A percentile compares a stretch with the other conserved stretches of the same genome.
phyloP scores from a whole-genome alignment of 305 asterid species.

The Fraxinus dipetala region DNA sequence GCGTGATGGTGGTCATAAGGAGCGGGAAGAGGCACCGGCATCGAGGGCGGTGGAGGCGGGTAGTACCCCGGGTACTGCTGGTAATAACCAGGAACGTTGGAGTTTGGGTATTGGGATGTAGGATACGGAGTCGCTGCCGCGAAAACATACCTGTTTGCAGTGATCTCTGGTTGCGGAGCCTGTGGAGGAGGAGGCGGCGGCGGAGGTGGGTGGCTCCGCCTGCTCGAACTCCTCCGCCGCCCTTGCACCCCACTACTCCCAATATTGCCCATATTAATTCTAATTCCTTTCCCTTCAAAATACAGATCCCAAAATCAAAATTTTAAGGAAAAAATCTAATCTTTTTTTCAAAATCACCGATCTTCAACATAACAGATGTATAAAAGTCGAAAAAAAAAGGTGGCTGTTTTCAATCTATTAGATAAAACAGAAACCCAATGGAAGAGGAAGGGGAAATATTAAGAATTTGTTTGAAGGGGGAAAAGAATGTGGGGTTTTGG shows the following conservation, averaged over 20 bases:
- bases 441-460: background rate
- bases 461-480: background rate
- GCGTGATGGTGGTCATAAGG: constrained; percentile 78
- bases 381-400: background rate
- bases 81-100: constrained; percentile 67
- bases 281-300: background rate
- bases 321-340: background rate
- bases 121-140: constrained; percentile 97
- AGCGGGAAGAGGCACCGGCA: constrained; percentile 71
- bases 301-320: background rate
- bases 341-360: background rate
- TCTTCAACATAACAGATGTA: background rate
- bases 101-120: constrained; percentile 61
- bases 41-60: constrained; percentile 53
- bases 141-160: constrained; percentile 75
- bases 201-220: constrained; percentile 72
- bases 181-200: constrained; percentile 49
- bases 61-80: constrained; percentile 71
- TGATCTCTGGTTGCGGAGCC: constrained; percentile 72
- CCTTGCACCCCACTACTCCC: constrained; percentile 69
- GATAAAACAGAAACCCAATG: background rate
- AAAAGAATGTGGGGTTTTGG: constrained; percentile 3
- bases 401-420: background rate
- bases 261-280: constrained; percentile 59
- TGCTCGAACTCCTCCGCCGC: constrained; percentile 55